Base-by-base conservation (phyloP, 2,329 filamentous ascomycete genomes). In the Macrophomina tecta region DNA sequence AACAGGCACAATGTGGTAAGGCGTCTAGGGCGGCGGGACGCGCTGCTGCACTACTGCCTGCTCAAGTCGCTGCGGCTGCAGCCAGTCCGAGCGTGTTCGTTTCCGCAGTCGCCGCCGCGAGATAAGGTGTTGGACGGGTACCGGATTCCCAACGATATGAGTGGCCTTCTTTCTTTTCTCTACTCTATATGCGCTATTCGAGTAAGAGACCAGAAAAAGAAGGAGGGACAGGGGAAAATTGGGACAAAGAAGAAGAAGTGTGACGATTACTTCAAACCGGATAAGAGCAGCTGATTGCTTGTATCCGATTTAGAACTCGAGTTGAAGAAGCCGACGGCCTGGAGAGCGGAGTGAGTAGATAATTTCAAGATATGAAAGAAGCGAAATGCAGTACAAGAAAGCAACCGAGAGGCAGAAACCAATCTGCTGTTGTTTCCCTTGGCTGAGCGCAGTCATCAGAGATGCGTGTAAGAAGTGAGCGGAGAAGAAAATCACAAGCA, bases 41-140 rank as follows among this genome's bases (percentile, higher is more conserved):
- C 63, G 16, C 64, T 68, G 28, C 56, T 68, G n/a, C 55, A 61
- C 38, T 49, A n/a, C 56, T 63, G 55, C 63, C 32, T 61, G 18
- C 56, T 68, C 4, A 63, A 68, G 49, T 63, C 63, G 18, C 56
- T 68, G 55, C 67, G 67, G 16, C 64, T 68, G 45, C 63, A 62
- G 48, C 67, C 67, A 4, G 61, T 66, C 14, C 30, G 34, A 46
- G 55, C 58, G 1, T 68, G 58, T 36, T 28, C 67, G 9, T 28
- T 68, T 7, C 67, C 67, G 1, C 63, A 66, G n/a, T 56, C 55
- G 42, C 52, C 67, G 12, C 48, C 67, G 18, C 52, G 42, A 3
- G 55, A 66, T 30, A 63, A 51, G 32, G 28, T 66, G 12, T 14
- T 68, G 2, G 56, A 56, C 23, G 67, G 67, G 4, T 66, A 55